Conservation (phyloP, 2,329 filamentous ascomycete genomes). For the Diplocarpon mali region DNA sequence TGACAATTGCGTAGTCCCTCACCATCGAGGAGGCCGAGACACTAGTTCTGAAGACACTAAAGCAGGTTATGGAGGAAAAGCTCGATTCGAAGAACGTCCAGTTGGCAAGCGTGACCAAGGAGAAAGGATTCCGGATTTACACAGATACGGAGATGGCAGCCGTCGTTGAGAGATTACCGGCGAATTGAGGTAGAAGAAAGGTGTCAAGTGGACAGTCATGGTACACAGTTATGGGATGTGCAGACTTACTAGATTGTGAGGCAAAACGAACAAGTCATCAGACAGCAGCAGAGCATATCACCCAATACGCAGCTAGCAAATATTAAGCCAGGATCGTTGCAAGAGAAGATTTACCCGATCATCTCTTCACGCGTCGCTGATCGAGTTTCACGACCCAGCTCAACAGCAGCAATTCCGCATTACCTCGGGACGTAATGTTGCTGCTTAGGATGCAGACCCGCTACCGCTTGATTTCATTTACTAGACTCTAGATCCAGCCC, state of each 20-base stretch:
- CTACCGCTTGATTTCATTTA: neutral
- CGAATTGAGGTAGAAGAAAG: slow-evolving; percentile 36
- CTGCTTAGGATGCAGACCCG: neutral
- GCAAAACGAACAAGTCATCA: slow-evolving; percentile 10
- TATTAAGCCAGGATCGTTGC: neutral
- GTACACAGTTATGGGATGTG: too few relatives aligned
- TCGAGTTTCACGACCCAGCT: too few relatives aligned
- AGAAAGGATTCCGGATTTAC: slow-evolving; percentile 98
- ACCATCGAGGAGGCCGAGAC: slow-evolving; percentile 90
- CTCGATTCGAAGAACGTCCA: slow-evolving; percentile 98
- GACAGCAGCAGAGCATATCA: slow-evolving; percentile 1
- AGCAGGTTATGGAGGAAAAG: slow-evolving; percentile 99
- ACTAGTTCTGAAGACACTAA: slow-evolving; percentile 90
- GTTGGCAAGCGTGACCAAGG: slow-evolving; percentile 92
- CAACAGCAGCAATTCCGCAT: too few relatives aligned
- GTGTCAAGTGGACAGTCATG: neutral
- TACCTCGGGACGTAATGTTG: too few relatives aligned
- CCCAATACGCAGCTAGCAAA: neutral
- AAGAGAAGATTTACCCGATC: neutral
- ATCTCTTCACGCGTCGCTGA: neutral
- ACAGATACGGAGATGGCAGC: slow-evolving; percentile 92
- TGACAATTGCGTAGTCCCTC: slow-evolving; percentile 49
- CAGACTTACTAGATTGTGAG: slow-evolving; percentile 10
- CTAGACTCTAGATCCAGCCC: slow-evolving; percentile 41
- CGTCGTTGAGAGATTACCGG: slow-evolving; percentile 73